Evolutionary conservation across 2,329 filamentous ascomycete species (phyloP), one percentile per base, ranked within the genome.

Genomic region (Mycosphaerella arachidis): DNA sequence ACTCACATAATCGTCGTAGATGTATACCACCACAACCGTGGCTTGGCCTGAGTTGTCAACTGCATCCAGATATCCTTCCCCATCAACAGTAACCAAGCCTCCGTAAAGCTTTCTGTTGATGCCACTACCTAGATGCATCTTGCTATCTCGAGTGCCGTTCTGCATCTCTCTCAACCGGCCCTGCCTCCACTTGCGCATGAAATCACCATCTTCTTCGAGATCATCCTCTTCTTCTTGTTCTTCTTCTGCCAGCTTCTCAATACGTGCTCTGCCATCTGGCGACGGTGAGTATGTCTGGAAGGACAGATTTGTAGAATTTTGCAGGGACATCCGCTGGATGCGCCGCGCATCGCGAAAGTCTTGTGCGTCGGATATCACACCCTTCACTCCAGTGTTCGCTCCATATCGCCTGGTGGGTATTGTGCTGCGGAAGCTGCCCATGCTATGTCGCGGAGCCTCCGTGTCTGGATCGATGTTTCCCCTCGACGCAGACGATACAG

Each of bases 41-140:
- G 93, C 90, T 52, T 86, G 77, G 43, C 86, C 82, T 4, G 93
- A 91, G 76, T 91, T 94, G 78, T 99, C 94, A 67, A 97, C 91
- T 57, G 93, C 92, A 75, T 97, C 92, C n/a, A 99, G 83, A 70
- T 96, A 99, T 18, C 92, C 94, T 65, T 89, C 80, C 7, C 91
- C 93, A 78, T 97, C 92, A 1, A 97, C 94, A 60, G 86, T 83
- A 63, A 92, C 88, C 63, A 97, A 79, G 12, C 83, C 84, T 24
- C 94, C 94, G 72, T 89, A 97, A 59, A 88, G 81, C 65, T 90
- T 81, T 64, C 89, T 84, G 68, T 88, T 67, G 20, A 64, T 66
- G 43, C 63, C 56, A 48, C 64, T 66, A 27, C 57, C 9, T 62
- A 59, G 62, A 51, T 70, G 66, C 59, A 70, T 73, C 88, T 93